Evolutionary conservation across 805 yeast genomes (phyloP).

Genomic region (Priceomyces melissophilus): DNA sequence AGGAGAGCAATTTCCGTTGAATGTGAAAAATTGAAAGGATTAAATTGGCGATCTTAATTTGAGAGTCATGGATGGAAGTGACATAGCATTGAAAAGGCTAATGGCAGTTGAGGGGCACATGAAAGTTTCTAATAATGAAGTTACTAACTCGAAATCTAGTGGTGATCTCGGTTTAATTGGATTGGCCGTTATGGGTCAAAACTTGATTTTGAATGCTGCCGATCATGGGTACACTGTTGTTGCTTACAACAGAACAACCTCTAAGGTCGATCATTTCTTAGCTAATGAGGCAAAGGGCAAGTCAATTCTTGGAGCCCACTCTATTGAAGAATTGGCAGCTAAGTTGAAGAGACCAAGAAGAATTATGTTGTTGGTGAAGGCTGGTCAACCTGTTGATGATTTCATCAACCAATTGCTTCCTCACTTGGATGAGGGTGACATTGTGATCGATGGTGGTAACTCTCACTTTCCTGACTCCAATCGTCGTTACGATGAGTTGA

Average conservation of each 20-base stretch:
- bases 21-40: not conserved
- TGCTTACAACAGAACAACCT: constrained; percentile 96
- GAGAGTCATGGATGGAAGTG: not conserved
- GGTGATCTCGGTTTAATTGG: constrained; percentile 99
- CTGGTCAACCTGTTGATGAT: constrained; percentile 91
- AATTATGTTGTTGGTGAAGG: constrained; percentile 90
- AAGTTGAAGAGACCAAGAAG: constrained; percentile 97
- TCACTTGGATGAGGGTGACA: constrained; percentile 91
- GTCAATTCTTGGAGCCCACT: constrained; percentile 92
- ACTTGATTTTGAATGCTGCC: constrained; percentile 94
- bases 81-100: constrained; percentile 2
- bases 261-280: constrained; percentile 92
- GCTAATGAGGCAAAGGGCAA: constrained; percentile 96
- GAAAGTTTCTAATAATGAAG: constrained; percentile 18
- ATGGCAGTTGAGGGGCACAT: constrained; percentile 5
- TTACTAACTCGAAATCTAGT: constrained; percentile 30
- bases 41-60: not conserved
- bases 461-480: constrained; percentile 98
- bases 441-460: constrained; percentile 99
- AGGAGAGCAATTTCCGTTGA: not conserved
- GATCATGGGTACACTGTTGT: constrained; percentile 98
- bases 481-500: constrained; percentile 91
- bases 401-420: constrained; percentile 88
- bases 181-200: constrained; percentile 99
- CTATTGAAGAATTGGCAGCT: constrained; percentile 80